Evolutionary conservation across 2,329 filamentous ascomycete genomes (phyloP), one percentile per base, ranked within the genome.

Genomic region (Colletotrichum sp.): DNA sequence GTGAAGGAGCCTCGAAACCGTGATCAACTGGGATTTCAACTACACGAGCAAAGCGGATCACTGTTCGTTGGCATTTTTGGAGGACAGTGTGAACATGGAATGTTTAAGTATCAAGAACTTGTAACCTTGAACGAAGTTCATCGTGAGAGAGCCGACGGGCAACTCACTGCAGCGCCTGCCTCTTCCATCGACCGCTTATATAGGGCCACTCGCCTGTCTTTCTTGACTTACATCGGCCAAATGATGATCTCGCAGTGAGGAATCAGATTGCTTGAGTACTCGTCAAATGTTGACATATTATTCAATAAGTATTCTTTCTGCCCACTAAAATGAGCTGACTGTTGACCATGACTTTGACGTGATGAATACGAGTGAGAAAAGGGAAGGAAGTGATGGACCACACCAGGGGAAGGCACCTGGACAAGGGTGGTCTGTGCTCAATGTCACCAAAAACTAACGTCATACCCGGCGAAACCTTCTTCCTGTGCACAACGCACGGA

Each of bases 381-480:
- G 2, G 26, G 57, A 18, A n/a, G 57, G 26, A 12, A 28, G 26
- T 60, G 57, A 60, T 21, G 57, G 30, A 60, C 26, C 26, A 28
- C 26, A 32, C 10, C n/a, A 21, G 6, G 4, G 44, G 57, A 30
- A 60, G 21, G 57, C 57, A 32, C 8, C 9, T 34, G 0, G 4
- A 59, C 30, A 68, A 39, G 4, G 65, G 15, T 52, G 62, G 62
- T 67, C 68, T 62, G 68, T 75, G 68, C 68, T n/a, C 39, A 2
- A 2, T 3, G 5, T 21, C 10, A 55, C 26, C 24, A 15, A 21
- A n/a, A 21, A 44, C 39, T 12, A 72, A 73, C 70, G 73, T 76
- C 70, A 69, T 76, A 6, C 13, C 73, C 70, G 73, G n/a, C 18
- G n/a, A 76, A 68, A 32, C 6, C 12, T 76, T 9, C 49, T 76